Base-by-base conservation (phyloP, 1,284 basidiomycete species). In the Fomitopsis pinicola region DNA sequence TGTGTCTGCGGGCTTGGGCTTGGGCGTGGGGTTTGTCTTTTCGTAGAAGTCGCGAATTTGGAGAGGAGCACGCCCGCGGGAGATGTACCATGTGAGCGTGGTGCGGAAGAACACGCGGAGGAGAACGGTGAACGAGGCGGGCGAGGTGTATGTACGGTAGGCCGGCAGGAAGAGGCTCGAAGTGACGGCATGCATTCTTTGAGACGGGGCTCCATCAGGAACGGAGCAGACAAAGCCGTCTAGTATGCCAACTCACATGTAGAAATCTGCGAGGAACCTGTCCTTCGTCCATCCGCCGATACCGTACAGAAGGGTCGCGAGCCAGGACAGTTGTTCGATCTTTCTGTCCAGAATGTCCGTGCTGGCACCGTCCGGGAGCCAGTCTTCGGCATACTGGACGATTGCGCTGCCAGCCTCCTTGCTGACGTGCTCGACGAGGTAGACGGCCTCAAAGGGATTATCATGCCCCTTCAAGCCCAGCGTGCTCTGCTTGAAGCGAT, bases 131-230 rank as follows among this genome's bases (percentile, higher is more conserved):
- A 67, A 72, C 38, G 68, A 59, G 71, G 76, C 58, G 65, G 67
- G 61, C 66, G 67, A 64, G 60, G 68, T 63, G 44, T 65, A 70
- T 0, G 67, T 62, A 48, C 75, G 56, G 53, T 79, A 60, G 1
- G 75, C 74, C 7, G 76, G 72, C 28, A 80, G 61, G 71, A 82
- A 80, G 26, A 82, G 64, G 1, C 73, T 69, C 3, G 80, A 83
- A 0, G 80, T 83, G 33, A 82, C 76, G 6, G 79, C 66, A 62
- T 82, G 82, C 74, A 80, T 75, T 17, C 77, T 79, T 57, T 2
- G 26, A 35, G 4, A n/a, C 17, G 28, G 57, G 14, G 8, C 22
- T 22, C 22, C 14, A 44, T 38, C 26, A 65, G 48, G 57, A 38
- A 12, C 19, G n/a, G 42, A 17, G 17, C 6, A 45, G 6, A 14